Percentiles rank a stretch among this genome's conserved stretches.
These are phyloP conservation scores for Ustilago sp. DNA, from an alignment of 1,284 basidiomycete genomes.

Conservation along the genomic window DNA sequence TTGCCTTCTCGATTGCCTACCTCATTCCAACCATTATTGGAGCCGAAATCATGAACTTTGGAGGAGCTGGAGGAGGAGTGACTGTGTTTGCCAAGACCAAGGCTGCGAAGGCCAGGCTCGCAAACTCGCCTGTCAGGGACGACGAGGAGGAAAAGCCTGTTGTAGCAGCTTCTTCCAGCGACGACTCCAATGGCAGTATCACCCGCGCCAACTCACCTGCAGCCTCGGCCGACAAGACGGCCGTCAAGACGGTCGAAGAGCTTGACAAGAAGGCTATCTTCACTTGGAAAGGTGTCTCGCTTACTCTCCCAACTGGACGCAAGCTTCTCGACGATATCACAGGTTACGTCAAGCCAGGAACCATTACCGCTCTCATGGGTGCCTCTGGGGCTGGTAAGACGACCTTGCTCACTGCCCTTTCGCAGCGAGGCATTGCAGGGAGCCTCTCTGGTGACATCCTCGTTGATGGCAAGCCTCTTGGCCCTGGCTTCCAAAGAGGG, in stretches of 20 bases:
- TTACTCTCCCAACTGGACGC: conserved; percentile 74
- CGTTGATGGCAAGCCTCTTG: conserved; percentile 80
- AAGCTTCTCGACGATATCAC: conserved; percentile 80
- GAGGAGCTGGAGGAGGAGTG: conserved; percentile 56
- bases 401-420: conserved; percentile 82
- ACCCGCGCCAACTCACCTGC: conserved; percentile 45
- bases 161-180: background rate
- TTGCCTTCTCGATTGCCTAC: conserved; percentile 64
- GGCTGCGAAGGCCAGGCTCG: conserved; percentile 34
- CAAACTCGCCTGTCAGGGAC: conserved; percentile 17
- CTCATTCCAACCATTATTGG: conserved; percentile 61
- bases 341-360: conserved; percentile 83
- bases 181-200: conserved; percentile 32
- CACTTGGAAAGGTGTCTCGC: conserved; percentile 71
- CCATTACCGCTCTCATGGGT: conserved; percentile 78
- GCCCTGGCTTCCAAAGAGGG: conserved; percentile 79
- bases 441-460: conserved; percentile 81
- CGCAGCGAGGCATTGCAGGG: conserved; percentile 80
- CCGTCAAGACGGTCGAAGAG: conserved; percentile 53
- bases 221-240: conserved; percentile 12
- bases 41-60: conserved; percentile 54
- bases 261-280: conserved; percentile 58
- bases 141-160: conserved; percentile 35
- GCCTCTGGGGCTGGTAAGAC: conserved; percentile 79
- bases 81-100: conserved; percentile 62